These are phyloP conservation scores for Xylariaceae sp. DNA, from an alignment of 2,329 filamentous ascomycete genomes.

Conservation along the genomic window DNA sequence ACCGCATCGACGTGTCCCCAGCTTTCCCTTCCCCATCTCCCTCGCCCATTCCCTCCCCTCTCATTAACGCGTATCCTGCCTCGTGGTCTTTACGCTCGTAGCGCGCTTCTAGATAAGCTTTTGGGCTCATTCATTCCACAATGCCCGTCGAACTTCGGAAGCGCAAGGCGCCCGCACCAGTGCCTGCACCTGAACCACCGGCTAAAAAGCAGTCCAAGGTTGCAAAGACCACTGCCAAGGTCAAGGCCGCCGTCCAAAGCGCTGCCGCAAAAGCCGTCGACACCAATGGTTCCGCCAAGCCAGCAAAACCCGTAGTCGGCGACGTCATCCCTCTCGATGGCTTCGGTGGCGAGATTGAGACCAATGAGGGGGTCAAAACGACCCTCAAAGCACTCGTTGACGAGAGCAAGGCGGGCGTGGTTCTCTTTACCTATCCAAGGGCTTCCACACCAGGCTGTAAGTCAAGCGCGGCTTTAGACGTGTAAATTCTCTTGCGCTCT, in stretches of 20 bases:
- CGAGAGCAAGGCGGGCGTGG: constrained; percentile 77
- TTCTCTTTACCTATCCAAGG: constrained; percentile 93
- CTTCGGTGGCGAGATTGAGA: constrained; percentile 71
- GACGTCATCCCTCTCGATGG: constrained; percentile 50
- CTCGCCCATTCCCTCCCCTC: not conserved
- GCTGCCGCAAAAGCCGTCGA: constrained; percentile 22
- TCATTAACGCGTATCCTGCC: not conserved
- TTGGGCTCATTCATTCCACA: constrained; percentile 8
- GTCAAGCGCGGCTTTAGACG: too few species aligned
- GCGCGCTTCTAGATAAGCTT: not conserved
- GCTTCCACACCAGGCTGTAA: constrained; percentile 92
- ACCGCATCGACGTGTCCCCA: constrained; percentile 12
- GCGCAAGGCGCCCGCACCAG: constrained; percentile 39
- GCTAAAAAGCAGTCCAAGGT: constrained; percentile 38
- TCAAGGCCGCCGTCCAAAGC: constrained; percentile 30
- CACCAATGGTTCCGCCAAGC: constrained; percentile 32
- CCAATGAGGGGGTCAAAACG: constrained; percentile 75
- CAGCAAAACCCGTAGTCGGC: constrained; percentile 46
- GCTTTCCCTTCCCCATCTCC: constrained; percentile 4
- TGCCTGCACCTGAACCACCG: constrained; percentile 34
- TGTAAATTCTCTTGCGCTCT: too few species aligned
- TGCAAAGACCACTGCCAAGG: constrained; percentile 34
- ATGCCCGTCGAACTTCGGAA: constrained; percentile 43
- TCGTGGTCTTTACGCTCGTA: not conserved
- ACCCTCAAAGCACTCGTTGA: constrained; percentile 76